Base-by-base conservation (phyloP, 2,329 filamentous ascomycete species). In the Venturia aucupariae region DNA sequence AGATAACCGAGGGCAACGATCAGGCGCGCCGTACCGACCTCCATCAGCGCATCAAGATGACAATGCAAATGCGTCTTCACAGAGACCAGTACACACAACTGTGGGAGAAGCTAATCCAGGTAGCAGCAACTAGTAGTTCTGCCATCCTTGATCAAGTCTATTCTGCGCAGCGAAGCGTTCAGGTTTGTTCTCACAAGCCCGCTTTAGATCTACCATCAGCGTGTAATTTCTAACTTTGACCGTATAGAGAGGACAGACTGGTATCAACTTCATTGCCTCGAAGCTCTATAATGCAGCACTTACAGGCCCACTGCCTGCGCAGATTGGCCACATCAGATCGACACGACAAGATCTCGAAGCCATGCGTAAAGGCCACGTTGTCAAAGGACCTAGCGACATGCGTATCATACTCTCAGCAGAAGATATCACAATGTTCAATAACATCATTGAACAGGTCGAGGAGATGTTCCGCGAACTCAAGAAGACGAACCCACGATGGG, bases 21-120 rank as follows among this genome's bases (percentile, higher is more conserved):
- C 30, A n/a, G 5, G 27, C 27, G 27, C 51, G 51, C 30, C 51
- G 51, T 19, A 57, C 15, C 51, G 51, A 57, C 22, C 51, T 57
- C 51, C 51, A 57, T 30, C 30, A 57, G 6, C 51, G 51, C 51
- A 57, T 57, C 51, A 57, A 57, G 51, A 57, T 57, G 51, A 57
- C 27, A 7, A 57, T 57, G 27, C 51, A 57, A 22, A 57, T 57
- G 51, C 51, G 51, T 32, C 19, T 35, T 35, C 30, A 32, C 30
- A 57, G 6, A 15, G 51, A 57, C 15, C 27, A 57, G 27, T 57
- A 57, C 51, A 35, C 51, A 35, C 17, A 32, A 57, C 13, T 57
- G 27, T 57, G 51, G 51, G 51, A 57, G 2, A 57, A 57, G 51
- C 51, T 57, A 57, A 35, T 57, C 7, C 51, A 57, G 6, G 27